These are phyloP conservation scores for Lomentospora prolificans DNA, from an alignment of 2,329 filamentous ascomycete genomes.

Conservation along the genomic window DNA sequence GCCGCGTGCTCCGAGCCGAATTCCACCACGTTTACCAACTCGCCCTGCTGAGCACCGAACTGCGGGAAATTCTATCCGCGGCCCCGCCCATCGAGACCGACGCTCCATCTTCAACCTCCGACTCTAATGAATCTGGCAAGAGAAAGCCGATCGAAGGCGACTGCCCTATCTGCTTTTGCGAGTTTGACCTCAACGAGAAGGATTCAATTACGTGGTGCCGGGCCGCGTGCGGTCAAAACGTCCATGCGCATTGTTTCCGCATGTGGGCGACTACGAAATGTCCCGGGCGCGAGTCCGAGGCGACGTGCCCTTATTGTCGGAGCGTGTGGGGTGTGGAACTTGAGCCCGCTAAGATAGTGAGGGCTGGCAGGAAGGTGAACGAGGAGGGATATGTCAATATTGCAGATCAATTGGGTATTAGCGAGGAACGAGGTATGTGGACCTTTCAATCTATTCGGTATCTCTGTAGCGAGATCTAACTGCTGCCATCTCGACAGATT, in stretches of 20 bases:
- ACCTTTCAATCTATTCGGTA: background rate
- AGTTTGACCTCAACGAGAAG: slow-evolving; percentile 25
- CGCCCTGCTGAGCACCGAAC: slow-evolving; percentile 47
- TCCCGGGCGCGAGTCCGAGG: slow-evolving; percentile 17
- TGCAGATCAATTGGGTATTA: slow-evolving; percentile 49
- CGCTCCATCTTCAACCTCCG: too few relatives aligned
- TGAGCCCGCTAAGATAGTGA: slow-evolving; percentile 28
- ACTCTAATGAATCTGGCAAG: slow-evolving; percentile 23
- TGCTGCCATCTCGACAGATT: background rate
- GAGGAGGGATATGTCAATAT: slow-evolving; percentile 54
- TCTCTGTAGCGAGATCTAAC: background rate
- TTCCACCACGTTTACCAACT: slow-evolving; percentile 50
- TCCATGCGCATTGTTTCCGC: slow-evolving; percentile 43
- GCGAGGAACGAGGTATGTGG: slow-evolving; percentile 35
- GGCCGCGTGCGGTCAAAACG: slow-evolving; percentile 44
- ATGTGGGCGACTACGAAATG: slow-evolving; percentile 41
- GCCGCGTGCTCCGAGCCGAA: slow-evolving; percentile 48
- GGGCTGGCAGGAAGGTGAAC: slow-evolving; percentile 31
- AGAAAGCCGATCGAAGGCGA: slow-evolving; percentile 42
- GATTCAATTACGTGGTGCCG: slow-evolving; percentile 39
- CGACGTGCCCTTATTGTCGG: slow-evolving; percentile 54
- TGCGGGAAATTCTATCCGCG: slow-evolving; percentile 45
- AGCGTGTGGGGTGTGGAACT: slow-evolving; percentile 38
- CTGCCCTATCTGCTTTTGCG: slow-evolving; percentile 48
- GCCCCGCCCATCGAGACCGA: slow-evolving; percentile 41